phyloP scores from a whole-genome alignment of 2,329 filamentous ascomycete species.

The Botryotinia globosa region DNA sequence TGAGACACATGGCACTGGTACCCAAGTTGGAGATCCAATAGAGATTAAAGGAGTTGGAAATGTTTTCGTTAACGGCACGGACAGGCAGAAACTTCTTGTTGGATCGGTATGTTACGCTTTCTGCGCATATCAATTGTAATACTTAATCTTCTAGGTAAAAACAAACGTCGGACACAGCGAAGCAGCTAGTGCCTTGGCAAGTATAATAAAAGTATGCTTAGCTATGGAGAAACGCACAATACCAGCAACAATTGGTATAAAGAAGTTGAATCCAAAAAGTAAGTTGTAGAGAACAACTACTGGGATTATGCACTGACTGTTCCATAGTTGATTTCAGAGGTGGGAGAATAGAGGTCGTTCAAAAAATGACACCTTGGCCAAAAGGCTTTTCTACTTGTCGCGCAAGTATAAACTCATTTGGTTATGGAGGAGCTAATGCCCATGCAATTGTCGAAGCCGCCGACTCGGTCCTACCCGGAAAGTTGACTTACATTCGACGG shows the following conservation, averaged over 20 bases:
- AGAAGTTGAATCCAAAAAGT: slow-evolving; percentile 14
- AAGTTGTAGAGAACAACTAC: not conserved
- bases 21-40: slow-evolving; percentile 18
- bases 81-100: slow-evolving; percentile 1
- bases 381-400: not conserved
- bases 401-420: slow-evolving; percentile 26
- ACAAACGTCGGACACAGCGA: slow-evolving; percentile 21
- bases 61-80: slow-evolving; percentile 4
- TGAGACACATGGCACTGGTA: slow-evolving; percentile 19
- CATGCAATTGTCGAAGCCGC: slow-evolving; percentile 38
- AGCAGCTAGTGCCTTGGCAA: slow-evolving; percentile 16
- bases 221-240: slow-evolving; percentile 8
- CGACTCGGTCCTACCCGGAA: not conserved
- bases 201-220: slow-evolving; percentile 21
- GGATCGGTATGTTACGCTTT: slow-evolving; percentile 3
- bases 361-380: slow-evolving; percentile 15
- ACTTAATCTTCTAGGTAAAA: slow-evolving; percentile 26
- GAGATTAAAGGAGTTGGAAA: slow-evolving; percentile 6
- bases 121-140: not conserved
- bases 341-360: not conserved
- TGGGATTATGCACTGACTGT: not conserved
- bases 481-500: not conserved
- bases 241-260: slow-evolving; percentile 7
- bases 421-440: slow-evolving; percentile 41
- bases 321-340: slow-evolving; percentile 6